phyloP scores from a whole-genome alignment of 106 monocot species.

The Dioscorea dumetorum region DNA sequence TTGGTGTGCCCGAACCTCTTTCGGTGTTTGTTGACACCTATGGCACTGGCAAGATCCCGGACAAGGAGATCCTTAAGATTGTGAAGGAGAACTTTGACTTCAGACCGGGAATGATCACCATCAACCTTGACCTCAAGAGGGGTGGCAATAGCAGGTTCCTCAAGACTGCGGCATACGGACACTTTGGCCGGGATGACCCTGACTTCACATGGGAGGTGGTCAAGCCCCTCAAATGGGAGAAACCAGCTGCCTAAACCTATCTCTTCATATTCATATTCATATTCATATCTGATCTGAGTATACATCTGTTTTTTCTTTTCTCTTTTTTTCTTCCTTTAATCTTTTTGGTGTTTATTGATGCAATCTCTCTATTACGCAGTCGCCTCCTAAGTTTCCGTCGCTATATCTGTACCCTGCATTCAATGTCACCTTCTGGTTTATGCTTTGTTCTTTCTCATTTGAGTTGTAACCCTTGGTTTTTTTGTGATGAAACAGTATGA shows the following conservation, averaged over 20 bases:
- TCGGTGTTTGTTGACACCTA: constrained; percentile 58
- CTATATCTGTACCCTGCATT: too few relatives aligned
- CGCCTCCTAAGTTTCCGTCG: too few relatives aligned
- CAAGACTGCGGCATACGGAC: constrained; percentile 57
- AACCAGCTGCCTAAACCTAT: constrained; percentile 1
- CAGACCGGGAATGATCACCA: constrained; percentile 59
- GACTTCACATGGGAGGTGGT: constrained; percentile 10
- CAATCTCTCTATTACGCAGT: too few relatives aligned
- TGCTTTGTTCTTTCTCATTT: too few relatives aligned
- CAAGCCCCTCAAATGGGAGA: constrained; percentile 9
- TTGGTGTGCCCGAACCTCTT: constrained; percentile 51
- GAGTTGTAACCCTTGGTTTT: too few relatives aligned
- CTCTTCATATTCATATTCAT: too few relatives aligned
- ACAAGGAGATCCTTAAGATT: constrained; percentile 46
- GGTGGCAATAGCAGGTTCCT: constrained; percentile 44
- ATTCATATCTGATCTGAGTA: too few relatives aligned
- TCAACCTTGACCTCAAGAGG: constrained; percentile 53
- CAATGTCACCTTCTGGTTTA: too few relatives aligned
- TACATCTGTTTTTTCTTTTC: too few relatives aligned
- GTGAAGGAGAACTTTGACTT: constrained; percentile 56
- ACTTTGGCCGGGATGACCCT: constrained; percentile 50
- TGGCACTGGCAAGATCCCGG: constrained; percentile 51
- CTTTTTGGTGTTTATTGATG: too few relatives aligned
- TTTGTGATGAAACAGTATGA: too few relatives aligned
- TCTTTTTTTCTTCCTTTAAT: too few relatives aligned